phyloP scores from a whole-genome alignment of 192 early-diverging fungal genomes.

The Gorgonomyces haynaldii region DNA sequence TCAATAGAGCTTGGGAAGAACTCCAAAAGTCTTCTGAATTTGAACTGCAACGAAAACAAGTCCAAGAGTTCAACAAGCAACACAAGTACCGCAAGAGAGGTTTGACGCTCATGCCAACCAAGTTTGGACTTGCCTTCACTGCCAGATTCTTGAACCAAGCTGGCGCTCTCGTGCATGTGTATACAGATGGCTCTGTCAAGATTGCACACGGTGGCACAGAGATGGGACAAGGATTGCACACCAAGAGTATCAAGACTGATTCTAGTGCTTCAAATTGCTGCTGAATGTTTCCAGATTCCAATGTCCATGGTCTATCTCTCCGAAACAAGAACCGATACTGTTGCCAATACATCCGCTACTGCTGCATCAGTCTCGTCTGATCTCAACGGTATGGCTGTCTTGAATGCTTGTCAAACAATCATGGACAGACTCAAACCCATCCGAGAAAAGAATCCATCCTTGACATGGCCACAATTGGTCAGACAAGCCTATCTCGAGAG shows the following conservation, averaged over 20 bases:
- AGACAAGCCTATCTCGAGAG: slow-evolving; percentile 66
- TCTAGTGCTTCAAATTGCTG: slow-evolving; percentile 64
- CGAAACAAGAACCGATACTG: slow-evolving; percentile 66
- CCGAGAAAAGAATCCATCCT: slow-evolving; percentile 43
- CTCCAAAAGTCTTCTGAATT: slow-evolving; percentile 42
- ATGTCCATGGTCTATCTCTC: slow-evolving; percentile 52
- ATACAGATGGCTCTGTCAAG: slow-evolving; percentile 73
- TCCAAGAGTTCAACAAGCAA: slow-evolving; percentile 57
- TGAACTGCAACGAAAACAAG: slow-evolving; percentile 33
- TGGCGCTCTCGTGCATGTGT: slow-evolving; percentile 71
- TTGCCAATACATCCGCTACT: slow-evolving; percentile 68
- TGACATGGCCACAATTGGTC: slow-evolving; percentile 41
- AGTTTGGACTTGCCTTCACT: slow-evolving; percentile 72
- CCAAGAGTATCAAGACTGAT: slow-evolving; percentile 45
- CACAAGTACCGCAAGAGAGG: slow-evolving; percentile 73
- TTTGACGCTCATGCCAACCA: slow-evolving; percentile 65
- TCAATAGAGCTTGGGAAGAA: slow-evolving; percentile 59
- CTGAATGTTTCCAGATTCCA: slow-evolving; percentile 67
- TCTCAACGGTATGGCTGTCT: slow-evolving; percentile 71
- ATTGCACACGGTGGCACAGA: slow-evolving; percentile 75
- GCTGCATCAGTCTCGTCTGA: slow-evolving; percentile 67
- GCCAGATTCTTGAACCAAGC: slow-evolving; percentile 72
- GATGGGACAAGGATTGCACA: slow-evolving; percentile 86
- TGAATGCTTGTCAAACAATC: slow-evolving; percentile 65
- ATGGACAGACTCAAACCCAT: slow-evolving; percentile 59